Base-by-base conservation (phyloP, 352 stramenopile species). In the Aphanomyces astaci region DNA sequence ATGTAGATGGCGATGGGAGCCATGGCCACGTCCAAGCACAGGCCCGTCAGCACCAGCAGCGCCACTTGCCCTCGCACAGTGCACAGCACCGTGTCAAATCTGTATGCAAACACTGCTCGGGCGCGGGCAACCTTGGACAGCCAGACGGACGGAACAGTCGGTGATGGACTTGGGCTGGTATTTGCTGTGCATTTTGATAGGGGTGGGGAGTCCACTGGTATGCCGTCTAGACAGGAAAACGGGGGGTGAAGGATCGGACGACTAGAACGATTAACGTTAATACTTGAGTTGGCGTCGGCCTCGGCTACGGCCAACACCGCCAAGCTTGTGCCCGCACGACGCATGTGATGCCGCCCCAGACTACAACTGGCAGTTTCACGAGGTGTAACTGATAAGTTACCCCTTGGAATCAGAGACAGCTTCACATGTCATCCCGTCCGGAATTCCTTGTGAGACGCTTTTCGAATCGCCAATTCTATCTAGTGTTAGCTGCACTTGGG, bases 31-130 rank as follows among this genome's bases (percentile, higher is more conserved):
- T 64, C 39, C 5, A 64, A 28, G 17, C 10, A 19, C 3, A 64
- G 4, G 17, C 55, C 55, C 4, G 39, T 31, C 4, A 64, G 9
- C 2, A 64, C 22, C 4, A 64, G 40, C n/a, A 32, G 39, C 3
- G 24, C 30, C 55, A 64, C 39, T 64, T 64, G 55, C 3, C 55
- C 55, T 3, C n/a, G 33, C 5, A 46, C 24, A 3, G 55, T 64
- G 40, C n/a, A 49, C 17, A 64, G 36, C 40, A 27, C n/a, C 33
- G 24, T 10, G 25, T 64, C 55, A 64, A 64, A 64, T 49, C 4
- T 64, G 40, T 64, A 64, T 22, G 19, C 55, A 49, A 64, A 32
- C 36, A 43, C 36, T 7, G 36, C 36, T 15, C 36, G 36, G 36
- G 15, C 36, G 15, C 15, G 36, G 36, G 7, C 7, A 43, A 43